Base-by-base conservation (phyloP, 2,329 filamentous ascomycete species). In the Fusarium agapanthi region DNA sequence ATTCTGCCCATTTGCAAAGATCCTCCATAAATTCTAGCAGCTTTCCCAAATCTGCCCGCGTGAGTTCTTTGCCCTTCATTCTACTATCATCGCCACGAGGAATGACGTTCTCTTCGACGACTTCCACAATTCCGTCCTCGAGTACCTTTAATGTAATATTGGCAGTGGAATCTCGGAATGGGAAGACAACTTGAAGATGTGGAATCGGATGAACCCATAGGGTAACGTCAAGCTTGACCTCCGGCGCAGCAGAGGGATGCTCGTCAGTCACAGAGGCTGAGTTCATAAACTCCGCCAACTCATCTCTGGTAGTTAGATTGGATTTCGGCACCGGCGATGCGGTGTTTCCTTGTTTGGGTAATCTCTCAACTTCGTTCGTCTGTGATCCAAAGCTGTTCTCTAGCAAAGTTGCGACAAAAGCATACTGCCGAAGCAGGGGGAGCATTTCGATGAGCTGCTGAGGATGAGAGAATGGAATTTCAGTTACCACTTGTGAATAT, bases 381-480 rank as follows among this genome's bases (percentile, higher is more conserved):
- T 78, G 79, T 8, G 81, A 77, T 40, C 83, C 84, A 76, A 94
- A 92, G 63, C 87, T 89, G 55, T 88, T 89, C 61, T 86, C 83
- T 7, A 95, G 84, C 6, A 96, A 81, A 1, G 85, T 88, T 3
- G 89, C 89, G 9, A 94, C 83, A 72, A 92, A 90, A 0, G 92
- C 91, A 77, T 94, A 96, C 79, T 96, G 93, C 20, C 94, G 87
- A 22, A 96, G 84, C 8, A 87, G 84, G 1, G 93, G 93, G n/a
- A 97, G 85, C 78, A 95, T 89, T 59, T 89, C 87, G 12, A 95
- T 84, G 8, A 97, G 83, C 78, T 97, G 93, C 55, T 90, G 88
- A 0, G 94, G 94, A 76, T 97, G 94, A 6, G 90, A 89, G 77
- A 97, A 95, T 0, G 93, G 90, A 37, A 96, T 84, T 61, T 91